These are phyloP conservation scores for Lagenidium giganteum DNA, from an alignment of 352 stramenopile species.

Conservation along the genomic window DNA sequence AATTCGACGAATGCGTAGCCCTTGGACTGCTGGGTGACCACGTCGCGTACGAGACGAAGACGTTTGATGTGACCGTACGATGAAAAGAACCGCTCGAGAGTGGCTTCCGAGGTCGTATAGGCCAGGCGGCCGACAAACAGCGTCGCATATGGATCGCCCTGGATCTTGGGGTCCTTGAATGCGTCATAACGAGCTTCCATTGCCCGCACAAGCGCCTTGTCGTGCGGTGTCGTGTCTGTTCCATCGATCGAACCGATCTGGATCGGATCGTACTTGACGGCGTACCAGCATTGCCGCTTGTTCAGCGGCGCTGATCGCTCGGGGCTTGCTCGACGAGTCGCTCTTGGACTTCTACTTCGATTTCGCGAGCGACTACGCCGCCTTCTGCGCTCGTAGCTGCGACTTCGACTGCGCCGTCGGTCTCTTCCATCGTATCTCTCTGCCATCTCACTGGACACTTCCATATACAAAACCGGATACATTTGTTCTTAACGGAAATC, in stretches of 20 bases:
- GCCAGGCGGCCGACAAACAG: constrained; percentile 68
- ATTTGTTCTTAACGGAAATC: too few relatives aligned
- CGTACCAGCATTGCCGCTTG: constrained; percentile 42
- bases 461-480: constrained; percentile 1
- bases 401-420: constrained; percentile 15
- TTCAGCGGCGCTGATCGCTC: not conserved
- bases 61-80: constrained; percentile 36
- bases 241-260: constrained; percentile 71
- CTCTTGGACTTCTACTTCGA: not conserved
- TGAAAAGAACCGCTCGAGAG: constrained; percentile 35
- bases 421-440: constrained; percentile 1
- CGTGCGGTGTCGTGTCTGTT: constrained; percentile 48
- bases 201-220: constrained; percentile 56
- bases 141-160: constrained; percentile 52
- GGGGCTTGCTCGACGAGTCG: not conserved
- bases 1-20: constrained; percentile 84
- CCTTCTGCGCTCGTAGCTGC: constrained; percentile 5
- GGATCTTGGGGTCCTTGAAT: constrained; percentile 51
- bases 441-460: too few relatives aligned
- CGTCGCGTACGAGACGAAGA: constrained; percentile 65
- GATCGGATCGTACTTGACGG: constrained; percentile 58
- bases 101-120: constrained; percentile 50
- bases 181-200: constrained; percentile 45
- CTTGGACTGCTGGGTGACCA: constrained; percentile 53
- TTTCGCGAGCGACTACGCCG: not conserved